Percentiles rank a stretch among this genome's conserved stretches.
Evolutionary conservation across 495 filamentous ascomycete species (phyloP).

Genomic region (Penicillium alfredii): DNA sequence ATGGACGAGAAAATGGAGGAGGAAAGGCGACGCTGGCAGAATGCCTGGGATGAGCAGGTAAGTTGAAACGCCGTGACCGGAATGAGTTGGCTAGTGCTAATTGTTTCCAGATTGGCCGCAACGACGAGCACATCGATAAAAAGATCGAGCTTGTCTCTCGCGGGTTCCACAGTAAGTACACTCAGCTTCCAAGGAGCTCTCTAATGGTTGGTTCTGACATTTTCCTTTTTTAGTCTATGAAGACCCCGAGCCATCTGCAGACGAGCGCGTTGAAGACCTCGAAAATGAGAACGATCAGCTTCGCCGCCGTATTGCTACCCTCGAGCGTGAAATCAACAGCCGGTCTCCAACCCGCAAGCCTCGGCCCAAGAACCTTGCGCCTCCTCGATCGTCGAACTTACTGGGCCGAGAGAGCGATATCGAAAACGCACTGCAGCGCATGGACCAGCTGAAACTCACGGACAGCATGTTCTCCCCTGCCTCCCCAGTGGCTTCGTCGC

Average conservation of each 20-base stretch:
- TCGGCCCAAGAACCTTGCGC: conserved; percentile 22
- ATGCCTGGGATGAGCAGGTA: conserved; percentile 66
- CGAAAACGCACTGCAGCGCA: conserved; percentile 37
- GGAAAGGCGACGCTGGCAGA: conserved; percentile 72
- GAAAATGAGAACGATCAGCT: conserved; percentile 46
- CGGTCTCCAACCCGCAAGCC: conserved; percentile 44
- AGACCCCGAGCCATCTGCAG: conserved; percentile 33
- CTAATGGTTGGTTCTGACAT: too few species aligned
- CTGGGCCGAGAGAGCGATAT: conserved; percentile 40
- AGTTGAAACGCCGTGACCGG: conserved; percentile 15
- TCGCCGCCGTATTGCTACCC: conserved; percentile 34
- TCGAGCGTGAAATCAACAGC: conserved; percentile 44
- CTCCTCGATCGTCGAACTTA: conserved; percentile 22
- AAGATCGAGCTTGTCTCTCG: conserved; percentile 84
- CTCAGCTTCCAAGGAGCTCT: background rate
- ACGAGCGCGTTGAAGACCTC: conserved; percentile 36
- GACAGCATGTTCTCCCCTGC: conserved; percentile 35
- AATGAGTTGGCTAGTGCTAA: conserved; percentile 9
- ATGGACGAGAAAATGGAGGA: conserved; percentile 72
- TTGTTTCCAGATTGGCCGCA: conserved; percentile 41
- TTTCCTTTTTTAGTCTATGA: conserved; percentile 45
- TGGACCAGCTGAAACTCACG: conserved; percentile 40
- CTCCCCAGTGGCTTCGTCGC: conserved; percentile 20
- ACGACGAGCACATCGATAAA: conserved; percentile 78
- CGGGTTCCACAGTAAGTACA: conserved; percentile 51